These are phyloP conservation scores for Fermentozyma sake DNA, from an alignment of 1,139 yeast genomes.

Conservation along the genomic window DNA sequence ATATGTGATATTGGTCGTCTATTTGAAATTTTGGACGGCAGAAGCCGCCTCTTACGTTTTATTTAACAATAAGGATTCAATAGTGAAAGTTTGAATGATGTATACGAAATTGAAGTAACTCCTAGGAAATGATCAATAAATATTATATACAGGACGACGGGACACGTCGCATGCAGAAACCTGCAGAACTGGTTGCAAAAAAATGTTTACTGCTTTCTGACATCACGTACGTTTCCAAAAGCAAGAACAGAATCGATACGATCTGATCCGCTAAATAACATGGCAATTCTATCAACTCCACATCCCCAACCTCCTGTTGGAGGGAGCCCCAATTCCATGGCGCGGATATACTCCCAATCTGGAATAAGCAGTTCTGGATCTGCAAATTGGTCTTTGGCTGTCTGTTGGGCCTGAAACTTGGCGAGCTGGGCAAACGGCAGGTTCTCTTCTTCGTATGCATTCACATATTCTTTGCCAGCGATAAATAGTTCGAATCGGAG, in stretches of 20 bases:
- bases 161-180: too few species aligned
- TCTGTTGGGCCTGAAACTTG: conserved; percentile 59
- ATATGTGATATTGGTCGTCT: too few species aligned
- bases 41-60: too few species aligned
- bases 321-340: conserved; percentile 91
- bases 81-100: too few species aligned
- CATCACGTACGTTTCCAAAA: conserved; percentile 80
- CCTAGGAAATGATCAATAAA: too few species aligned
- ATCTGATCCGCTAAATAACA: conserved; percentile 62
- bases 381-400: conserved; percentile 37
- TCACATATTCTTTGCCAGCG: conserved; percentile 74
- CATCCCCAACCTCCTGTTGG: conserved; percentile 99
- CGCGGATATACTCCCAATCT: conserved; percentile 65
- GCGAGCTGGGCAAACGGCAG: conserved; percentile 63
- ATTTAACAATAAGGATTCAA: too few species aligned
- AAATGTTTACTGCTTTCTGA: conserved; percentile 43
- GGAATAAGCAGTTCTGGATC: conserved; percentile 69
- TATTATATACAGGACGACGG: too few species aligned
- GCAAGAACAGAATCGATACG: conserved; percentile 78
- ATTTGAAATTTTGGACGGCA: too few species aligned
- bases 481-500: conserved; percentile 82
- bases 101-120: too few species aligned
- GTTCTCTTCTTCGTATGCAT: conserved; percentile 96
- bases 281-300: conserved; percentile 84
- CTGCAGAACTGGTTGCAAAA: too few species aligned